Percentiles rank a stretch among this genome's conserved stretches.
phyloP scores from a whole-genome alignment of 352 stramenopile species.

The Plasmopara viticola region DNA sequence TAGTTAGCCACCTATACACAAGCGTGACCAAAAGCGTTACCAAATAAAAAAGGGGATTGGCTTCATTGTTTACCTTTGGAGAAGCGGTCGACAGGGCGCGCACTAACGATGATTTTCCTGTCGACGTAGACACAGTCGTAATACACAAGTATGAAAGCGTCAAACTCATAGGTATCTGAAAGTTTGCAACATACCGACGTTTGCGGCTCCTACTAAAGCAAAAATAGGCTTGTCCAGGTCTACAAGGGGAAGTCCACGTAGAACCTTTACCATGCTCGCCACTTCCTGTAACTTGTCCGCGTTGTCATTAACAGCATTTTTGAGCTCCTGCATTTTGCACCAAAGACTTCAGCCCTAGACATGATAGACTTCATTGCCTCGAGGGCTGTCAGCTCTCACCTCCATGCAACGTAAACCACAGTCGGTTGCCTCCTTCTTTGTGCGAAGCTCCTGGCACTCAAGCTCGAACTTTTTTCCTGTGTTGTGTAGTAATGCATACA shows the following conservation, averaged over 20 bases:
- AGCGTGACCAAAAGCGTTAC: background rate
- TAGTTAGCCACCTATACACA: slow-evolving; percentile 73
- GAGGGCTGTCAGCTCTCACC: slow-evolving; percentile 15
- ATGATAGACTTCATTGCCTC: background rate
- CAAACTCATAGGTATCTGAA: background rate
- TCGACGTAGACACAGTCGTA: slow-evolving; percentile 1
- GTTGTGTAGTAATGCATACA: slow-evolving; percentile 76
- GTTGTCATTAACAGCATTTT: slow-evolving; percentile 39
- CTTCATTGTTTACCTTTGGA: slow-evolving; percentile 41
- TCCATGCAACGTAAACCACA: slow-evolving; percentile 71
- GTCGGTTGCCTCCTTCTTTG: slow-evolving; percentile 76
- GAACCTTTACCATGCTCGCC: slow-evolving; percentile 60
- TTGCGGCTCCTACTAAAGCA: slow-evolving; percentile 76
- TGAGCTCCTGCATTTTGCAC: slow-evolving; percentile 28
- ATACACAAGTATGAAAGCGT: background rate
- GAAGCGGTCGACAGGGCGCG: slow-evolving; percentile 73
- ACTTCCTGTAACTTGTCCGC: slow-evolving; percentile 35
- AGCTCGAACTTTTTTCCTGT: slow-evolving; percentile 63
- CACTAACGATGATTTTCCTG: slow-evolving; percentile 82
- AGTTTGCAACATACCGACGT: slow-evolving; percentile 51
- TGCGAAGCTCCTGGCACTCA: slow-evolving; percentile 58
- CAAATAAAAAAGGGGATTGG: background rate
- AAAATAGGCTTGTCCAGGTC: slow-evolving; percentile 80
- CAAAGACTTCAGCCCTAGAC: background rate
- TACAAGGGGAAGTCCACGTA: slow-evolving; percentile 69